Conservation (phyloP, 1,284 basidiomycete species). For the Paramarasmius palmivorus region DNA sequence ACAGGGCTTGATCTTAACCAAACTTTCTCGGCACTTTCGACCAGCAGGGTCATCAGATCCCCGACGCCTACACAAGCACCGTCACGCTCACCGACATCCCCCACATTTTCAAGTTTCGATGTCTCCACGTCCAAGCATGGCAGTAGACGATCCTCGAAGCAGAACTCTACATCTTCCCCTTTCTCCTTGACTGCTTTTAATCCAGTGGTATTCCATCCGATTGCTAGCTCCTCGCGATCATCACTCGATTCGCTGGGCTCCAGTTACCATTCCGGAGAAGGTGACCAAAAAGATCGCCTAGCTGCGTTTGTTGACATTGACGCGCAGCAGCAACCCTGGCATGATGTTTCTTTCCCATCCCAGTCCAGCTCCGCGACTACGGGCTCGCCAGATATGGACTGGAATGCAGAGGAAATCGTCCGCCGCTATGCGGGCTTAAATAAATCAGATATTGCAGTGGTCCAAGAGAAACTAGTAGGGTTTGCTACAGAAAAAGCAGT, state of each 20-base stretch:
- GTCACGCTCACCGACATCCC: slow-evolving; percentile 53
- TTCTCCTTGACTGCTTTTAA: slow-evolving; percentile 46
- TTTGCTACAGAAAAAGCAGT: slow-evolving; percentile 58
- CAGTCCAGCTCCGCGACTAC: slow-evolving; percentile 48
- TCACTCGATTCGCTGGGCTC: slow-evolving; percentile 78
- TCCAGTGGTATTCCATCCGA: slow-evolving; percentile 61
- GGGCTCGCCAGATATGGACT: slow-evolving; percentile 51
- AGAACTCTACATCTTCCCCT: slow-evolving; percentile 38
- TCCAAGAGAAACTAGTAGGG: slow-evolving; percentile 71
- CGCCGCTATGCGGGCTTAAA: slow-evolving; percentile 64
- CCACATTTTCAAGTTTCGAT: slow-evolving; percentile 45
- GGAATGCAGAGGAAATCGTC: slow-evolving; percentile 66
- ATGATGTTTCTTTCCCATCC: slow-evolving; percentile 49
- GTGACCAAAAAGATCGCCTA: slow-evolving; percentile 53
- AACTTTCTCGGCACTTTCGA: slow-evolving; percentile 37
- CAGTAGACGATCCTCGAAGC: slow-evolving; percentile 52
- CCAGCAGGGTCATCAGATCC: slow-evolving; percentile 50
- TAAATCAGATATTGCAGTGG: slow-evolving; percentile 64
- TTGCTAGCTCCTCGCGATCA: slow-evolving; percentile 72
- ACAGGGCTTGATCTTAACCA: slow-evolving; percentile 55
- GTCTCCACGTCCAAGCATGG: slow-evolving; percentile 30
- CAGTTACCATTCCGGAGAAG: slow-evolving; percentile 81
- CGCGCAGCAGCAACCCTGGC: slow-evolving; percentile 54
- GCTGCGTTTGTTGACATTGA: slow-evolving; percentile 53
- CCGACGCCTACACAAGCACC: slow-evolving; percentile 61